Base-by-base conservation (phyloP, 306 rosid genomes). In the Ziziphus jujuba region DNA sequence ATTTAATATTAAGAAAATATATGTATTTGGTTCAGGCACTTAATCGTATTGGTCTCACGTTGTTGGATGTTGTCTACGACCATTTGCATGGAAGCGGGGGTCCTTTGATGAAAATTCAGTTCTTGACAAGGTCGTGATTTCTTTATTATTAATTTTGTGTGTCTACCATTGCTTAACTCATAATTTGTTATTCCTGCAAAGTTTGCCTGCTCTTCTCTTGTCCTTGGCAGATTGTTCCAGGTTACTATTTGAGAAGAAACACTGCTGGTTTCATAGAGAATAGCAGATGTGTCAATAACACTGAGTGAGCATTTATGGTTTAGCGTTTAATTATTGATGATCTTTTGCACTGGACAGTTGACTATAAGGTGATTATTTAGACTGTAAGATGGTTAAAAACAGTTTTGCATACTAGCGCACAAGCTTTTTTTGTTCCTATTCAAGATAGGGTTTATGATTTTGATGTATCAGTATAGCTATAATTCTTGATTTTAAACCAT, bases 221-320 rank as follows among this genome's bases (percentile, higher is more conserved):
- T 78, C 79, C 62, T 63, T 74, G 57, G 76, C 81, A 93, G 98
- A 90, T 93, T 88, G 98, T 93, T 77, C 98, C 98, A 61, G 98
- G 98, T 64, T 93, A 93, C 76, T 93, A 90, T 85, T 78, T 93
- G 75, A 90, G 98, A 86, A 87, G 90, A 77, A 88, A 90, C 67
- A 54, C 75, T n/a, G 93, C 88, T 79, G 98, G 98, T 63, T 83
- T 78, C 68, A 72, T 93, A 61, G 98, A 93, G 97, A 17, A 93
- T 55, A 93, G 98, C 76, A 80, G 97, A 50, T 93, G 98, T 71
- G 76, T 86, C 55, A 93, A 93, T 76, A 90, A 93, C 89, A 90
- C 97, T 54, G 96, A 84, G 98, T 72, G 97, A 93, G 87, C 93
- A 90, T 83, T 74, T 73, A 93, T 93, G 98, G 96, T 88, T 67